Base-by-base conservation (phyloP, 2,329 filamentous ascomycete genomes). In the Monosporascus sp. region DNA sequence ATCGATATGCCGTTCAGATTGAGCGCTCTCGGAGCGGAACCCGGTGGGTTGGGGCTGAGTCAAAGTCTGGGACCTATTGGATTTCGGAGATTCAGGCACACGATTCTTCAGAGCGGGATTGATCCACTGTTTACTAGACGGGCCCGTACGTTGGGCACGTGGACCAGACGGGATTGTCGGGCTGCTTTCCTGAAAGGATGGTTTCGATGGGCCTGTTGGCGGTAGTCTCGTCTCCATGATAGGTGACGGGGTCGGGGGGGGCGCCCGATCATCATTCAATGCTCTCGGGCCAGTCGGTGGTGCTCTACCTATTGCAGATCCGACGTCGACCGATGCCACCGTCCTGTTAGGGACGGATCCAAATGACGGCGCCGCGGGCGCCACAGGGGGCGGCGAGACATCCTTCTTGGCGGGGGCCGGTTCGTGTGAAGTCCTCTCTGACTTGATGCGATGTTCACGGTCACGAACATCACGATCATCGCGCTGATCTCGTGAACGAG, bases 81-180 rank as follows among this genome's bases (percentile, higher is more conserved):
- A 62, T 56, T 79, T 80, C 2, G 80, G 79, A 2, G 78, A 81
- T 18, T 80, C 77, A 2, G 78, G 75, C 0, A 70, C 66, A 54
- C 65, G 60, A 44, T 78, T 78, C 64, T 77, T 81, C 5, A 79
- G 60, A 27, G 74, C 76, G 3, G 79, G 77, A 49, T 82, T 82
- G 53, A 81, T 78, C 81, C 81, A 84, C 65, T 83, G 80, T 60
- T 81, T 82, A 62, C 79, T 82, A 0, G 78, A 79, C 17, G 77
- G 74, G 7, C 79, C 75, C 20, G 67, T 54, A 60, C 73, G 77
- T 54, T 81, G 79, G 17, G 76, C 75, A 37, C 80, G 76, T 36
- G 80, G 80, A 9, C 79, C 80, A 3, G 78, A 72, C 3, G 80
- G 79, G 48, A 83, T 79, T 7, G 74, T 66, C 8, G 75, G 73